Evolutionary conservation across 2,329 filamentous ascomycete species (phyloP), one percentile per base, ranked within the genome.

Genomic region (Alternaria arborescens): DNA sequence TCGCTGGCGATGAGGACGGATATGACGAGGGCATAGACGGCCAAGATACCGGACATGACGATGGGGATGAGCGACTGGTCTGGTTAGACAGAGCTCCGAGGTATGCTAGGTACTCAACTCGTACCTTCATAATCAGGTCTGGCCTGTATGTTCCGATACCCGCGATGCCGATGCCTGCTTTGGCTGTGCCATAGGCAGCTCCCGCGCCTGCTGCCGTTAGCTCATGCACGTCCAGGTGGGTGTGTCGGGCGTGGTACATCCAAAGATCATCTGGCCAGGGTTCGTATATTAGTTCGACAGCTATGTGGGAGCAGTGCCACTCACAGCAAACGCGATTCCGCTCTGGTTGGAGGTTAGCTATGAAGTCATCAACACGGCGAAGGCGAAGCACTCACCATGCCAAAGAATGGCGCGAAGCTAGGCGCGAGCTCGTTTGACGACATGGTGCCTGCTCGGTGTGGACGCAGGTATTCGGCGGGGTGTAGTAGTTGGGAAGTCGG

Each of bases 31-130:
- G 94, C 92, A 83, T 99, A 99, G 70, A 99, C 95, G 60, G 95
- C 95, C 75, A 99, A 93, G 78, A 99, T 99, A 88, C 95, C 95
- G 72, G 95, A 97, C 95, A 99, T 99, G 84, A 99, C 90, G 68
- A 95, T 91, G 65, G 92, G 91, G 70, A 94, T 94, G 54, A 94
- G 83, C 58, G 90, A 94, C 91, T 93, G 71, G 34, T 26, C 1
- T 46, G n/a, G 61, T 78, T 62, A 77, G 72, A 42, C 41, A 16
- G 26, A 67, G 62, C 56, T 52, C 32, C 20, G 5, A 34, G 32
- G 14, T 34, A 12, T 34, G 32, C 32, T 34, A 4, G 32, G 32
- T 5, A 34, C 1, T 14, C 12, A 34, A 34, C 18, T 28, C 60
- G 36, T 81, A 91, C 91, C 89, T 95, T 96, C 92, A 96, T 95